phyloP scores from a whole-genome alignment of 2,329 filamentous ascomycete genomes.

The Fusarium equiseti region DNA sequence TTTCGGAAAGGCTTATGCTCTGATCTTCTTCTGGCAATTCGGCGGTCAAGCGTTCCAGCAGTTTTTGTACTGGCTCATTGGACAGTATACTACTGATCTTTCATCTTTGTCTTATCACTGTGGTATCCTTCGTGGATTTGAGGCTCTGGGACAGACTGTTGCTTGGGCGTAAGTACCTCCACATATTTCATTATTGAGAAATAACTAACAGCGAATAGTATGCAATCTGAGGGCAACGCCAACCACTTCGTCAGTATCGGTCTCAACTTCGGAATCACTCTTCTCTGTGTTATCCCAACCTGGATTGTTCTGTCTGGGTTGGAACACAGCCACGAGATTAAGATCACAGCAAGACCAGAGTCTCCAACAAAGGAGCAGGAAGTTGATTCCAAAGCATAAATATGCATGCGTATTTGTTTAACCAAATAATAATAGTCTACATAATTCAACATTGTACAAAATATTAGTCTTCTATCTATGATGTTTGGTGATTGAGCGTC shows the following conservation, averaged over 20 bases:
- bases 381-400: neutral
- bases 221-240: slow-evolving; percentile 29
- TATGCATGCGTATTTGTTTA: neutral
- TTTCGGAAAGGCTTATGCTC: slow-evolving; percentile 32
- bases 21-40: slow-evolving; percentile 41
- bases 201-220: neutral
- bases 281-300: slow-evolving; percentile 11
- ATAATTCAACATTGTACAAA: slow-evolving; percentile 21
- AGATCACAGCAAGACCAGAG: neutral
- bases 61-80: slow-evolving; percentile 26
- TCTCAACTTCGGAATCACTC: slow-evolving; percentile 21
- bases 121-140: slow-evolving; percentile 23
- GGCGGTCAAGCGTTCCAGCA: slow-evolving; percentile 35
- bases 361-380: slow-evolving; percentile 3
- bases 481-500: neutral
- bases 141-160: slow-evolving; percentile 20
- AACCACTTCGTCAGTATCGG: slow-evolving; percentile 27
- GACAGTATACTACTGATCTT: slow-evolving; percentile 15
- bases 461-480: neutral
- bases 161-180: slow-evolving; percentile 20
- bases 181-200: neutral
- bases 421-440: slow-evolving; percentile 3
- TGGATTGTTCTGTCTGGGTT: slow-evolving; percentile 20
- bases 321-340: slow-evolving; percentile 25
- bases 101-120: slow-evolving; percentile 23